Base-by-base conservation (phyloP, 176 grass and related monocot species). In the Pontederia paniculata region DNA sequence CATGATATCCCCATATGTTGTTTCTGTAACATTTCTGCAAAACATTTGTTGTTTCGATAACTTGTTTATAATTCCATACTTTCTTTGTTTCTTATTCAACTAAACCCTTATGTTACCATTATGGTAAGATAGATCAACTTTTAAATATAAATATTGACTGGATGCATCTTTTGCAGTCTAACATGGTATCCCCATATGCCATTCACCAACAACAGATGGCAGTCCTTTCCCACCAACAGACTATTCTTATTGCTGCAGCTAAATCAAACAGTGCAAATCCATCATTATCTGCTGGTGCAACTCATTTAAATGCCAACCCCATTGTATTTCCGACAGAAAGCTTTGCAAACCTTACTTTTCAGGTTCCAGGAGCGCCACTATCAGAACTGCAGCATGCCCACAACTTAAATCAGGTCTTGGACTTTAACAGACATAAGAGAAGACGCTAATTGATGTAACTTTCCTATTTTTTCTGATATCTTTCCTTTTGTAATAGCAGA, bases 181-280 rank as follows among this genome's bases (percentile, higher is more conserved):
- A 61, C 28, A 81, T 64, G 14, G 60, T 66, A 12, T 75, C 78
- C 53, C 72, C 78, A 69, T 75, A 70, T 66, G 51, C 72, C 48
- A 44, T 71, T 42, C 71, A 71, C 70, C 78, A 81, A 63, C 78
- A 81, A 48, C 69, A 72, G 55, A 42, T 71, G 17, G 66, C 66
- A 13, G 69, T 57, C 69, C 23, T 74, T 41, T 63, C 65, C 42
- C 78, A 71, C 21, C 78, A 81, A 60, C 72, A 81, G 54, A 66
- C 37, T 28, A 44, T 57, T 56, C 65, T 64, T 23, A 69, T 65
- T 48, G 71, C 57, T 47, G 51, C 71, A 13, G 10, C 54, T 18
- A 73, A 79, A 68, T 73, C 63, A 57, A 17, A 25, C 17, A 23
- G 18, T 44, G 10, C 45, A 22, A 25, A 22, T 61, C 28, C 57